Conservation (phyloP, 768 basidiomycete species). For the Termitomyces sp. region DNA sequence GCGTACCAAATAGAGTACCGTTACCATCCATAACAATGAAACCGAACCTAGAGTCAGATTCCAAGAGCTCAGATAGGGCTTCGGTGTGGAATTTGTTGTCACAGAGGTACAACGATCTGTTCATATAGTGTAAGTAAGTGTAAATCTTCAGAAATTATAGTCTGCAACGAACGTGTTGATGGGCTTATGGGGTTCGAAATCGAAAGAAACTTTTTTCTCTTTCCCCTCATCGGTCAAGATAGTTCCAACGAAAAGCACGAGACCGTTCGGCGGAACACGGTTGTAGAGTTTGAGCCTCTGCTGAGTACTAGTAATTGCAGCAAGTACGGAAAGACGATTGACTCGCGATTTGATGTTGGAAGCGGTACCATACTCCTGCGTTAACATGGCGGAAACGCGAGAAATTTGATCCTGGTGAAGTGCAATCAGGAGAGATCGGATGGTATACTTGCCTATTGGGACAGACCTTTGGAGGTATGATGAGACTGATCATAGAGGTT, state of each 20-base stretch:
- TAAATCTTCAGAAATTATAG: not conserved
- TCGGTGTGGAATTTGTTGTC: conserved; percentile 99
- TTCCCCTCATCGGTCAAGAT: conserved; percentile 98
- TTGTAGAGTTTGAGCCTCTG: conserved; percentile 96
- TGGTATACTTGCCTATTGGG: conserved; percentile 10
- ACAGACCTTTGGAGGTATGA: conserved; percentile 87
- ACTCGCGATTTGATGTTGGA: conserved; percentile 99
- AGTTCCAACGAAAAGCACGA: conserved; percentile 97
- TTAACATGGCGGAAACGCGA: conserved; percentile 90
- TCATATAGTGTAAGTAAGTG: conserved; percentile 6
- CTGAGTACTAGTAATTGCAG: conserved; percentile 97
- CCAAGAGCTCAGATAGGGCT: conserved; percentile 91
- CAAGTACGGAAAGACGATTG: conserved; percentile 94
- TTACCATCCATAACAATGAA: conserved; percentile 99
- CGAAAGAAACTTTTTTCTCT: conserved; percentile 98
- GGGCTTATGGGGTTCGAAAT: conserved; percentile 98
- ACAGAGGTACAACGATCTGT: conserved; percentile 93
- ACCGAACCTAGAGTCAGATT: conserved; percentile 95
- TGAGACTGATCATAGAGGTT: conserved; percentile 98
- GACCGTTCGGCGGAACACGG: conserved; percentile 92
- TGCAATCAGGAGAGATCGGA: conserved; percentile 6
- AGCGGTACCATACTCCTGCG: conserved; percentile 97
- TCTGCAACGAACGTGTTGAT: conserved; percentile 82
- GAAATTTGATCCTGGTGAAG: conserved; percentile 81
- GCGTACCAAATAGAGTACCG: conserved; percentile 91